Conservation (phyloP, 2,329 filamentous ascomycete species). For the Corinectria fuckeliana region DNA sequence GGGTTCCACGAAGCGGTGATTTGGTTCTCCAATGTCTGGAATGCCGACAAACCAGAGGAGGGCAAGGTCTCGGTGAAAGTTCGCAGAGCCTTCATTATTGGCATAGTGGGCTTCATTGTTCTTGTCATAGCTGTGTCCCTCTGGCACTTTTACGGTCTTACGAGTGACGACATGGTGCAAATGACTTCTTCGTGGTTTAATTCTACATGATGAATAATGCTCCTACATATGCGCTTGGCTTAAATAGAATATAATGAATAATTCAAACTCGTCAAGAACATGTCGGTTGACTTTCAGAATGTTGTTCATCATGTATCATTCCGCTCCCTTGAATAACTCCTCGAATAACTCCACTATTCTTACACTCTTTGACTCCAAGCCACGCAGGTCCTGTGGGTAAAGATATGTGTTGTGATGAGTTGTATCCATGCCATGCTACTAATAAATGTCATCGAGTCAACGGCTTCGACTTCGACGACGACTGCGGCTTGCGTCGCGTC, state of each 20-base stretch:
- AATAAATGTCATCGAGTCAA: constrained; percentile 24
- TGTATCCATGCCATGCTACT: background rate
- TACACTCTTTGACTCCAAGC: background rate
- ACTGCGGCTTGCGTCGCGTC: constrained; percentile 47
- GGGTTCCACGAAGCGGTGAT: constrained; percentile 28
- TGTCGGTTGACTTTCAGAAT: background rate
- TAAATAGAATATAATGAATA: constrained; percentile 29
- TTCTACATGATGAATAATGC: constrained; percentile 18
- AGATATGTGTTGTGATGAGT: constrained; percentile 14
- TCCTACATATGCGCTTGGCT: constrained; percentile 17
- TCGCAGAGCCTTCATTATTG: constrained; percentile 31
- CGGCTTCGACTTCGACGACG: constrained; percentile 50
- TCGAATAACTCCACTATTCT: background rate
- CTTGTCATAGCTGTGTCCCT: constrained; percentile 37
- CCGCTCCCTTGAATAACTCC: background rate
- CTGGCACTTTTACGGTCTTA: constrained; percentile 33
- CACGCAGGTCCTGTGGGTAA: constrained; percentile 23
- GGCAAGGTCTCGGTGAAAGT: constrained; percentile 30
- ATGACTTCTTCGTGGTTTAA: constrained; percentile 33
- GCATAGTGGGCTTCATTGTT: constrained; percentile 35
- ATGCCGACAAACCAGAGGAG: constrained; percentile 28
- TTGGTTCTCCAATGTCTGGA: constrained; percentile 35
- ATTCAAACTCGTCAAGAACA: constrained; percentile 16
- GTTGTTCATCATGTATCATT: background rate
- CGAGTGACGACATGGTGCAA: constrained; percentile 22